Evolutionary conservation across 1,284 basidiomycete species (phyloP).

Genomic region (Xanthoconium separans): DNA sequence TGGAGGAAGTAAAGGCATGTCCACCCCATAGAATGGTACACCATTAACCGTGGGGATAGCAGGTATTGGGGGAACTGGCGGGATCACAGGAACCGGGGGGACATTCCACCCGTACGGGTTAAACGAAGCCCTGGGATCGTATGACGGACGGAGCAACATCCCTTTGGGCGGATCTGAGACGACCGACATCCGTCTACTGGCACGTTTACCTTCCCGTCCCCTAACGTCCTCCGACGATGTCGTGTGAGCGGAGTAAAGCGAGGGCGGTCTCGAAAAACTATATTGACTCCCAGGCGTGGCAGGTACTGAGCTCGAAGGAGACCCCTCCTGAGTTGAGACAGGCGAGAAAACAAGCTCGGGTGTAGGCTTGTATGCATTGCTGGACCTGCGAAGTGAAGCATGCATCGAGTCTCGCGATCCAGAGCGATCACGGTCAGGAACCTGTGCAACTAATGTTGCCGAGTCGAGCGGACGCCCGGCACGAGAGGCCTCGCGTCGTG

Average conservation of each 20-base stretch:
- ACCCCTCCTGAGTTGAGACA: slow-evolving; percentile 33
- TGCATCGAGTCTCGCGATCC: slow-evolving; percentile 39
- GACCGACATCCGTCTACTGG: slow-evolving; percentile 45
- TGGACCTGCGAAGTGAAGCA: slow-evolving; percentile 28
- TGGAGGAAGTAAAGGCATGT: slow-evolving; percentile 70
- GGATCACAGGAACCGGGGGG: slow-evolving; percentile 26
- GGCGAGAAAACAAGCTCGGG: slow-evolving; percentile 40
- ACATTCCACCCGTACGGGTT: slow-evolving; percentile 37
- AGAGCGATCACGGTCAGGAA: slow-evolving; percentile 43
- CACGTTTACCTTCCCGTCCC: slow-evolving; percentile 35
- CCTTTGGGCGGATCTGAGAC: slow-evolving; percentile 38
- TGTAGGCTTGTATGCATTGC: slow-evolving; percentile 42
- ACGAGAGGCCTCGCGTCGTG: slow-evolving; percentile 57
- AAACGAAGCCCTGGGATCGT: slow-evolving; percentile 36
- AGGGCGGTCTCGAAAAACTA: slow-evolving; percentile 50
- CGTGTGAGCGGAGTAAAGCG: slow-evolving; percentile 44
- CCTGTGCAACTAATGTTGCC: slow-evolving; percentile 23
- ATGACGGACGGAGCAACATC: slow-evolving; percentile 34
- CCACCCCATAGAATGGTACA: slow-evolving; percentile 40
- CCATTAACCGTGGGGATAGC: slow-evolving; percentile 29
- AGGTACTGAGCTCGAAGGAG: slow-evolving; percentile 49
- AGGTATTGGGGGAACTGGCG: slow-evolving; percentile 31
- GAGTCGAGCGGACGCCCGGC: slow-evolving; percentile 38
- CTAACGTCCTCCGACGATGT: slow-evolving; percentile 60
- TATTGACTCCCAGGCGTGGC: slow-evolving; percentile 32